A percentile compares a stretch with the other conserved stretches of the same genome.
These are phyloP conservation scores for Papiliotrema nemorosa DNA, from an alignment of 1,284 basidiomycete genomes.

Conservation along the genomic window DNA sequence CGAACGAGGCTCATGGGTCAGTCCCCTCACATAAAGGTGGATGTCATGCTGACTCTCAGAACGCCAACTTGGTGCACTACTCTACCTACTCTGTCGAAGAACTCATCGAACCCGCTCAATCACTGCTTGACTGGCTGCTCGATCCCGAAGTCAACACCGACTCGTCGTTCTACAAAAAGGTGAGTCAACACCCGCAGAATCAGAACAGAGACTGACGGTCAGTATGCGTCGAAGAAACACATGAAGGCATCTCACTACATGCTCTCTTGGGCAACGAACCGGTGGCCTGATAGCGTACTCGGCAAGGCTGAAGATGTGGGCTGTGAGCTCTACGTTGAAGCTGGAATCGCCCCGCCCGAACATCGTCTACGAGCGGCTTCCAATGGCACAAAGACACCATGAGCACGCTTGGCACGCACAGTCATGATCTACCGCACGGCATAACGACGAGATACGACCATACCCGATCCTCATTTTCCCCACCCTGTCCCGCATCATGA, in stretches of 20 bases:
- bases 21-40: slow-evolving; percentile 30
- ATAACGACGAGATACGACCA: too few species aligned
- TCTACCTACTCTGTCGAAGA: slow-evolving; percentile 82
- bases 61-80: slow-evolving; percentile 84
- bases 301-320: slow-evolving; percentile 18
- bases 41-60: slow-evolving; percentile 52
- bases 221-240: slow-evolving; percentile 76
- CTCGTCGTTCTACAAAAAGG: slow-evolving; percentile 63
- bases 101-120: slow-evolving; percentile 78
- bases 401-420: too few species aligned
- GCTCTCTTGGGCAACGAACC: slow-evolving; percentile 50
- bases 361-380: not conserved
- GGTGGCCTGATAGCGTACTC: slow-evolving; percentile 31
- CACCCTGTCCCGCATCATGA: too few species aligned
- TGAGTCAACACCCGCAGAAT: slow-evolving; percentile 12
- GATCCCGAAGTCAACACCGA: slow-evolving; percentile 60
- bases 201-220: not conserved
- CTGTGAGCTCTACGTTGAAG: slow-evolving; percentile 19
- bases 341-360: slow-evolving; percentile 4
- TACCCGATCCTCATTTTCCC: too few species aligned
- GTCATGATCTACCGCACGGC: too few species aligned
- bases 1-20: slow-evolving; percentile 79
- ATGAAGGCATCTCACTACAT: slow-evolving; percentile 65
- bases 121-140: slow-evolving; percentile 90
- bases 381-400: too few species aligned